Evolutionary conservation across 2,329 filamentous ascomycete genomes (phyloP).

Genomic region (Diaporthe amygdali): DNA sequence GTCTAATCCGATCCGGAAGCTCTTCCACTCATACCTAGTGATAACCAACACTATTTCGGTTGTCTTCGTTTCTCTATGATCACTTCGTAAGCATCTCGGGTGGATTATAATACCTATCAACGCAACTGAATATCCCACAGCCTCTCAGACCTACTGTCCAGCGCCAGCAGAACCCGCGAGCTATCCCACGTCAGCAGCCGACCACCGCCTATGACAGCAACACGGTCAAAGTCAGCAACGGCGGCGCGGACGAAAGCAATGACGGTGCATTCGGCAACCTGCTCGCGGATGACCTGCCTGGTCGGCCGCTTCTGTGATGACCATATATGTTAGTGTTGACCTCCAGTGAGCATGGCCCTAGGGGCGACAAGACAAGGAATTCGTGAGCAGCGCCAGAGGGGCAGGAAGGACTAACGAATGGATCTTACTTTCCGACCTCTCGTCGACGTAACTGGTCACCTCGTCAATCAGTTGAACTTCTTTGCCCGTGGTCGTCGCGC

Average conservation of each 20-base stretch:
- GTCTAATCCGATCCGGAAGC: not conserved
- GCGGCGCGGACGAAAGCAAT: conserved; percentile 7
- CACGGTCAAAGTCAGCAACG: not conserved
- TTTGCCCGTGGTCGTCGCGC: no score
- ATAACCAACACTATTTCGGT: not conserved
- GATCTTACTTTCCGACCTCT: not conserved
- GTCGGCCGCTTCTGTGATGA: not conserved
- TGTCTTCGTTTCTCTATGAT: not conserved
- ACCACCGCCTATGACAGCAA: not conserved
- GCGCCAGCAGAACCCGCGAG: not conserved
- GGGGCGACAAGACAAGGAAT: no score
- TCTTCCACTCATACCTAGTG: not conserved
- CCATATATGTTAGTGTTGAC: not conserved
- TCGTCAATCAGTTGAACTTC: conserved; percentile 16
- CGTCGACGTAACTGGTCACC: conserved; percentile 1
- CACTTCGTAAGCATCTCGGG: not conserved
- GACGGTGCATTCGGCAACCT: not conserved
- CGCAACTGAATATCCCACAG: not conserved
- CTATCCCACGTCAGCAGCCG: not conserved
- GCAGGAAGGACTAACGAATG: not conserved
- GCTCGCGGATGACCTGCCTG: not conserved
- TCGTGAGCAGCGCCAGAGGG: not conserved
- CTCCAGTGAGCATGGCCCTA: not conserved
- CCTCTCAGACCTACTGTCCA: not conserved
- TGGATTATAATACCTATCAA: not conserved